Percentiles rank a stretch among this genome's conserved stretches.
phyloP scores from a whole-genome alignment of 2,329 filamentous ascomycete genomes.

The Aspergillus terreus region DNA sequence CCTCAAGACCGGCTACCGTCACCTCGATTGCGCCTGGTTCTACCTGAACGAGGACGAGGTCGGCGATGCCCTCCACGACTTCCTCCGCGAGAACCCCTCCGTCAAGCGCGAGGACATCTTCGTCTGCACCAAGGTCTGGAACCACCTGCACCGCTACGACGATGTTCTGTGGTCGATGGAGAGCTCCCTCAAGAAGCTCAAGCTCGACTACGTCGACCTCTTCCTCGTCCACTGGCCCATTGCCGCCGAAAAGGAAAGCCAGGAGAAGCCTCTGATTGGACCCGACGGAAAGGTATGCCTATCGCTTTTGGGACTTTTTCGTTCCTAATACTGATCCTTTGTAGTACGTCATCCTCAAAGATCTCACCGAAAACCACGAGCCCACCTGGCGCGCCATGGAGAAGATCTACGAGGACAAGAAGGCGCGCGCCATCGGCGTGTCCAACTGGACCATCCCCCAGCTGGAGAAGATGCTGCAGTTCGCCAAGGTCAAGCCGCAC shows the following conservation, averaged over 20 bases:
- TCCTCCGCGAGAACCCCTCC: conserved; percentile 47
- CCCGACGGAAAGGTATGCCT: conserved; percentile 48
- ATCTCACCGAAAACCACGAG: conserved; percentile 61
- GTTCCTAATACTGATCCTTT: too few relatives aligned
- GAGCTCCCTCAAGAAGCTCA: conserved; percentile 61
- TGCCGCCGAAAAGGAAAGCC: conserved; percentile 48
- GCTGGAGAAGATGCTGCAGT: conserved; percentile 44
- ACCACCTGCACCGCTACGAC: conserved; percentile 48
- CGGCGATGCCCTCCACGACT: conserved; percentile 52
- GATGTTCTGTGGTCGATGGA: conserved; percentile 52
- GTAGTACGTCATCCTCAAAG: conserved; percentile 60
- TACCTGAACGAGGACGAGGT: conserved; percentile 55
- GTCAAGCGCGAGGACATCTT: conserved; percentile 51
- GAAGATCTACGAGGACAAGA: conserved; percentile 56
- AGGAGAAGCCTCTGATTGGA: conserved; percentile 47
- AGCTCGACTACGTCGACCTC: conserved; percentile 67
- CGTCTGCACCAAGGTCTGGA: conserved; percentile 53
- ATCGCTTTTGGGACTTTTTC: too few relatives aligned
- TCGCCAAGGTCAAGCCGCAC: conserved; percentile 40
- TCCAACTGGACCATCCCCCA: conserved; percentile 66
- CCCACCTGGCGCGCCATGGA: conserved; percentile 66
- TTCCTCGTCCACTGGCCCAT: conserved; percentile 57
- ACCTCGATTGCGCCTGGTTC: conserved; percentile 55
- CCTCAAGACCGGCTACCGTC: conserved; percentile 50
- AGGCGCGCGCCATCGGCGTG: conserved; percentile 68